Evolutionary conservation across 1,139 yeast species (phyloP).

Genomic region (Yamadazyma sp.): DNA sequence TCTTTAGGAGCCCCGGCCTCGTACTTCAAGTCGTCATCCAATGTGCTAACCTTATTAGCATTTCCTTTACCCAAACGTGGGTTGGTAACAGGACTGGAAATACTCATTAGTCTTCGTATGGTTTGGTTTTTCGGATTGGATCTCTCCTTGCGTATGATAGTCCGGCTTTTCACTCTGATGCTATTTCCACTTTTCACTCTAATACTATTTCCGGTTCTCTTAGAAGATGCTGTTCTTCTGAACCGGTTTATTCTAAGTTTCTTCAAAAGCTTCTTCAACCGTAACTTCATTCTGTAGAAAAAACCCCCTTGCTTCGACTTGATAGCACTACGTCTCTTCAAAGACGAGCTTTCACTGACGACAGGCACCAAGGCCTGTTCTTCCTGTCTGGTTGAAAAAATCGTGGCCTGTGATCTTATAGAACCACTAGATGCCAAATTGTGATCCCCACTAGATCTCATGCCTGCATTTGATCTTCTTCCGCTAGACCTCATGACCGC

Average conservation of each 20-base stretch:
- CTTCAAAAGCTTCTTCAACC: slow-evolving; percentile 24
- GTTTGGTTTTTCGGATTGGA: slow-evolving; percentile 19
- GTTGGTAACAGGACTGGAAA: slow-evolving; percentile 29
- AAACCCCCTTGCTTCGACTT: slow-evolving; percentile 33
- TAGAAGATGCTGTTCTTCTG: slow-evolving; percentile 25
- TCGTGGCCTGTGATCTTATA: slow-evolving; percentile 48
- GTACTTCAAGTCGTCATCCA: slow-evolving; percentile 28
- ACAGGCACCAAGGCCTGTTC: slow-evolving; percentile 15
- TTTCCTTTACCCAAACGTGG: slow-evolving; percentile 27
- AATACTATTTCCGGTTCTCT: slow-evolving; percentile 22
- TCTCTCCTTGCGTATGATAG: slow-evolving; percentile 20
- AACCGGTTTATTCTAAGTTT: slow-evolving; percentile 28
- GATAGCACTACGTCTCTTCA: slow-evolving; percentile 36
- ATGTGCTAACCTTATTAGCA: slow-evolving; percentile 19
- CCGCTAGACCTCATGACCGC: slow-evolving; percentile 5
- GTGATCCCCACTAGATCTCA: background rate
- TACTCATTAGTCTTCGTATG: slow-evolving; percentile 13
- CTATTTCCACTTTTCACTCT: too few species aligned
- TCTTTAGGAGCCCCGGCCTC: slow-evolving; percentile 30
- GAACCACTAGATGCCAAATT: slow-evolving; percentile 29
- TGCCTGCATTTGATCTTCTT: background rate
- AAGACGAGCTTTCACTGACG: slow-evolving; percentile 17
- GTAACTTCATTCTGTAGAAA: slow-evolving; percentile 29
- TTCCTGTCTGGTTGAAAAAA: slow-evolving; percentile 39
- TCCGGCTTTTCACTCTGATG: slow-evolving; percentile 13